Conservation (phyloP, 805 yeast species). For the Grigorovia yakushimaensis region DNA sequence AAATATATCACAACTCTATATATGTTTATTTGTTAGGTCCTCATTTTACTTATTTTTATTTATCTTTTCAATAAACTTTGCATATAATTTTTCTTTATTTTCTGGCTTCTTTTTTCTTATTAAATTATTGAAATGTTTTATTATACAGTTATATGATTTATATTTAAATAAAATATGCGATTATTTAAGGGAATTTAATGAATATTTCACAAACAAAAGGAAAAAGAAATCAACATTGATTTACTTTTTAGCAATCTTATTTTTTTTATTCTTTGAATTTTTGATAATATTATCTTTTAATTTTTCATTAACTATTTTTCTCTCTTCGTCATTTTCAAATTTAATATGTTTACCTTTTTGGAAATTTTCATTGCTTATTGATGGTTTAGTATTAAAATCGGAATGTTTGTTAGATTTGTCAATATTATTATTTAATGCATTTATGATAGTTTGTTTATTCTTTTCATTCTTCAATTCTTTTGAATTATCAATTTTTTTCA, state of each 20-base stretch:
- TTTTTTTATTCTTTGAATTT: background rate
- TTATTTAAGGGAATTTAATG: too few relatives aligned
- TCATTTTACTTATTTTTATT: background rate
- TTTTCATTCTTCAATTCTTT: conserved; percentile 20
- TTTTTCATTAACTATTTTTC: background rate
- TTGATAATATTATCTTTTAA: background rate
- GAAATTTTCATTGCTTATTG: conserved; percentile 44
- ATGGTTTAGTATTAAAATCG: conserved; percentile 29
- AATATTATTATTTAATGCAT: conserved; percentile 28
- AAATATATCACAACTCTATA: too few relatives aligned
- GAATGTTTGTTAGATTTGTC: too few relatives aligned
- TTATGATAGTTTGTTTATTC: conserved; percentile 39
- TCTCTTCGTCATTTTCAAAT: conserved; percentile 27
- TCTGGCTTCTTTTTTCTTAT: background rate
- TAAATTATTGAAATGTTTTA: too few relatives aligned
- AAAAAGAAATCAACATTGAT: background rate
- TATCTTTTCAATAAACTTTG: background rate
- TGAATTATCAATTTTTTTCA: conserved; percentile 9
- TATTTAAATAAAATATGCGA: background rate
- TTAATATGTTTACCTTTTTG: conserved; percentile 42
- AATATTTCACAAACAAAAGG: too few relatives aligned
- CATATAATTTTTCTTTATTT: background rate
- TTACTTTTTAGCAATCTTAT: background rate
- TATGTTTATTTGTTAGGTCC: background rate
- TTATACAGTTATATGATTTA: background rate